phyloP scores from a whole-genome alignment of 83 land plant species.

The Thuja plicata region DNA sequence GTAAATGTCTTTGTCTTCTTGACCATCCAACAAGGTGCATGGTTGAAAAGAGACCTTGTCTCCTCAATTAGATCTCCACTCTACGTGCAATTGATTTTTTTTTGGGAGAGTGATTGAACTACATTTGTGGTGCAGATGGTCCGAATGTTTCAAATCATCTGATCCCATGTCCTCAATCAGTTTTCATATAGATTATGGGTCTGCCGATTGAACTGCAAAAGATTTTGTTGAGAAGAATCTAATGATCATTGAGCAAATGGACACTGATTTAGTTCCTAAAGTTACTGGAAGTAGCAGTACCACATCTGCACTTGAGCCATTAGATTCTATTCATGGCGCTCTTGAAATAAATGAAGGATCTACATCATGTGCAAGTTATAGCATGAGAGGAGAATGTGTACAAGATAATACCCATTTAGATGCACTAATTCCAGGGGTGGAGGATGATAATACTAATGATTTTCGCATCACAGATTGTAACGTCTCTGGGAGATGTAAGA shows the following conservation, averaged over 20 bases:
- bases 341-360: neutral
- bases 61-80: neutral
- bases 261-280: neutral
- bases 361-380: neutral
- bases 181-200: neutral
- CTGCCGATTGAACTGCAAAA: neutral
- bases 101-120: neutral
- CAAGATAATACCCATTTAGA: neutral
- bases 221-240: neutral
- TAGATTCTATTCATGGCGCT: neutral
- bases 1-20: neutral
- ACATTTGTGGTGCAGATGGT: neutral
- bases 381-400: neutral
- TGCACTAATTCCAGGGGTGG: neutral
- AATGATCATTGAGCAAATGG: neutral
- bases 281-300: neutral
- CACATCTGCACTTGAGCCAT: neutral
- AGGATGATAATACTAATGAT: neutral
- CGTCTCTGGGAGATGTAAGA: neutral
- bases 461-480: neutral
- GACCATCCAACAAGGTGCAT: neutral
- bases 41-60: neutral
- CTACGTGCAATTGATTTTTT: neutral
- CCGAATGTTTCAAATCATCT: neutral
- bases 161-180: neutral